Evolutionary conservation across 2,329 filamentous ascomycete species (phyloP).

Genomic region (Nannizziopsis barbatae): DNA sequence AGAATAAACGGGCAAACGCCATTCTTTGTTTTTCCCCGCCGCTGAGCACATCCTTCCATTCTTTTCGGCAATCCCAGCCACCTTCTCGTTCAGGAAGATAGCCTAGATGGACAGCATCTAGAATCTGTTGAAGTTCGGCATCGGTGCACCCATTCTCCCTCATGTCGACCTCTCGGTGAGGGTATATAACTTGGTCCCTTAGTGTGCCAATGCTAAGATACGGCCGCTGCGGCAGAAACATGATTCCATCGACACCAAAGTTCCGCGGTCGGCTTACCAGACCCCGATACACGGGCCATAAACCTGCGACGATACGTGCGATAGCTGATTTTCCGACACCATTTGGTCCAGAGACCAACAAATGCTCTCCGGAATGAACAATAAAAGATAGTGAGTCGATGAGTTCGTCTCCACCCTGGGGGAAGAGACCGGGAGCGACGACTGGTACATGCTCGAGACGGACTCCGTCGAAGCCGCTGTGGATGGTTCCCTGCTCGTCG

Average conservation of each 20-base stretch:
- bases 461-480: conserved; percentile 90
- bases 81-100: conserved; percentile 88
- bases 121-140: conserved; percentile 60
- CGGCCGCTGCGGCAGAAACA: conserved; percentile 92
- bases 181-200: conserved; percentile 95
- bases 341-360: conserved; percentile 89
- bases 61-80: conserved; percentile 91
- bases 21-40: conserved; percentile 96
- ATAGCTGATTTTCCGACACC: conserved; percentile 90
- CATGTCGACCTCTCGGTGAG: conserved; percentile 92
- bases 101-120: conserved; percentile 74
- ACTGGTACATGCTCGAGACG: conserved; percentile 86
- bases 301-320: conserved; percentile 70
- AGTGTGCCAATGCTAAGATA: conserved; percentile 88
- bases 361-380: conserved; percentile 79
- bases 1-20: conserved; percentile 77
- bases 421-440: conserved; percentile 78
- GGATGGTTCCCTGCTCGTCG: conserved; percentile 85
- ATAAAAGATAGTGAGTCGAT: conserved; percentile 81
- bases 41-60: conserved; percentile 97
- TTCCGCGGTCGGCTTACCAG: conserved; percentile 76
- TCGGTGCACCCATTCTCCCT: conserved; percentile 66
- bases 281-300: conserved; percentile 94
- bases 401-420: conserved; percentile 81
- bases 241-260: conserved; percentile 79